Conservation (phyloP, 345 rosid species). For the Camelina sativa region DNA sequence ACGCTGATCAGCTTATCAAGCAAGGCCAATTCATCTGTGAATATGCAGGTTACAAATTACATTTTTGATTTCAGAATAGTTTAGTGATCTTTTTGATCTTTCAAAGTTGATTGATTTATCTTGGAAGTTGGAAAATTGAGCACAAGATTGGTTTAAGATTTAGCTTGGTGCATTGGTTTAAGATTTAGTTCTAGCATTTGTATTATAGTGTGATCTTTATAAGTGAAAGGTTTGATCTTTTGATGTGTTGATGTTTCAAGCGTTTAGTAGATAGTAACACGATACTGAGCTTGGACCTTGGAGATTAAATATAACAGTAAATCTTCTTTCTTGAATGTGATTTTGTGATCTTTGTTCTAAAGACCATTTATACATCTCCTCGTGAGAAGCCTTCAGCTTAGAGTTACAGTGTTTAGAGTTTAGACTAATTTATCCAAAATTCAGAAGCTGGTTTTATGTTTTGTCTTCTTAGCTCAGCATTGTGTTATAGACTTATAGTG, state of each 20-base stretch:
- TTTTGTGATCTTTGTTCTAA: background rate
- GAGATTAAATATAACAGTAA: background rate
- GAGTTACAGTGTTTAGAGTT: background rate
- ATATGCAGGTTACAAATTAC: slow-evolving; percentile 63
- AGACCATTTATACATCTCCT: slow-evolving; percentile 1
- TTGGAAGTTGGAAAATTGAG: background rate
- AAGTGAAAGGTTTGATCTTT: slow-evolving; percentile 4
- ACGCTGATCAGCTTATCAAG: slow-evolving; percentile 64
- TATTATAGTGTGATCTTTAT: background rate
- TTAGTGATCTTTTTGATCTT: background rate
- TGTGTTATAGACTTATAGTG: background rate
- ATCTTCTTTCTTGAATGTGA: background rate
- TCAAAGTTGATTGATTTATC: background rate
- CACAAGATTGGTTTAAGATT: too few species aligned
- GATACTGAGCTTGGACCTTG: background rate
- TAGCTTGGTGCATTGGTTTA: background rate
- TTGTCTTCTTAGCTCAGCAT: slow-evolving; percentile 1
- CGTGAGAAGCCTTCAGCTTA: slow-evolving; percentile 8
- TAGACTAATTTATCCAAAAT: slow-evolving; percentile 9
- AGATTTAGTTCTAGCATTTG: slow-evolving; percentile 16
- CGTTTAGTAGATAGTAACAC: background rate
- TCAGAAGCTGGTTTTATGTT: too few species aligned
- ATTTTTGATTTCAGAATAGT: background rate
- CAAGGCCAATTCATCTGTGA: slow-evolving; percentile 80
- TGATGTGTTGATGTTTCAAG: slow-evolving; percentile 1